These are phyloP conservation scores for Pleoardoris graminearum DNA, from an alignment of 2,329 filamentous ascomycete species.

Conservation along the genomic window DNA sequence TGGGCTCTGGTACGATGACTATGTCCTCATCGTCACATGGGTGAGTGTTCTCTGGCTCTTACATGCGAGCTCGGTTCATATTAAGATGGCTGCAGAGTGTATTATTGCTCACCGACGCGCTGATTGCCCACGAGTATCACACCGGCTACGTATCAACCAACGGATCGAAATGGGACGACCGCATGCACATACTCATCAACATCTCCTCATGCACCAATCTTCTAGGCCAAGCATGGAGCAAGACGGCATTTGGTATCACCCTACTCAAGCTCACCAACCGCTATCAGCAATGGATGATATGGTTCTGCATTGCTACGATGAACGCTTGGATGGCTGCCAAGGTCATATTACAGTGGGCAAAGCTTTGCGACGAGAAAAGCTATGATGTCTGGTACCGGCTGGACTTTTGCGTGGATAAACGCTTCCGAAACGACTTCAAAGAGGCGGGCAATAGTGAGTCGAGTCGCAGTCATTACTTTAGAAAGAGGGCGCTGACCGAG, in stretches of 20 bases:
- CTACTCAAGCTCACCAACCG: slow-evolving; percentile 50
- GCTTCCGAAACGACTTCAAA: slow-evolving; percentile 52
- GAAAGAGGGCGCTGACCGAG: not conserved
- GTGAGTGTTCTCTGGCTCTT: slow-evolving; percentile 24
- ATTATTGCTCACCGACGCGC: slow-evolving; percentile 50
- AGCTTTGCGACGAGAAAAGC: slow-evolving; percentile 48
- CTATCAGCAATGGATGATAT: slow-evolving; percentile 51
- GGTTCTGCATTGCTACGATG: slow-evolving; percentile 57
- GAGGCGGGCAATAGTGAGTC: slow-evolving; percentile 55
- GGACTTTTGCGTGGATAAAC: slow-evolving; percentile 50
- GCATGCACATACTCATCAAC: slow-evolving; percentile 59
- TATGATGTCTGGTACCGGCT: slow-evolving; percentile 56
- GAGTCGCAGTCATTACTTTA: not conserved
- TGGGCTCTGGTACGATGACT: slow-evolving; percentile 48
- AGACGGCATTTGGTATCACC: slow-evolving; percentile 48
- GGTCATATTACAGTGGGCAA: slow-evolving; percentile 56
- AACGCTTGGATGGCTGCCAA: slow-evolving; percentile 55
- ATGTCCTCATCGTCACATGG: slow-evolving; percentile 44
- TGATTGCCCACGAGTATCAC: slow-evolving; percentile 54
- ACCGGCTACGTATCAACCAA: slow-evolving; percentile 51
- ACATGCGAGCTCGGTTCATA: not conserved
- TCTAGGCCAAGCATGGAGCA: slow-evolving; percentile 43
- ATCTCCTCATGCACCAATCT: slow-evolving; percentile 46
- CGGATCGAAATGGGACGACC: slow-evolving; percentile 53
- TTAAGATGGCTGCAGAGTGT: slow-evolving; percentile 41